Percentiles rank a stretch among this genome's conserved stretches.
Conservation (phyloP, 352 stramenopile genomes). For the Phytophthora citricola region DNA sequence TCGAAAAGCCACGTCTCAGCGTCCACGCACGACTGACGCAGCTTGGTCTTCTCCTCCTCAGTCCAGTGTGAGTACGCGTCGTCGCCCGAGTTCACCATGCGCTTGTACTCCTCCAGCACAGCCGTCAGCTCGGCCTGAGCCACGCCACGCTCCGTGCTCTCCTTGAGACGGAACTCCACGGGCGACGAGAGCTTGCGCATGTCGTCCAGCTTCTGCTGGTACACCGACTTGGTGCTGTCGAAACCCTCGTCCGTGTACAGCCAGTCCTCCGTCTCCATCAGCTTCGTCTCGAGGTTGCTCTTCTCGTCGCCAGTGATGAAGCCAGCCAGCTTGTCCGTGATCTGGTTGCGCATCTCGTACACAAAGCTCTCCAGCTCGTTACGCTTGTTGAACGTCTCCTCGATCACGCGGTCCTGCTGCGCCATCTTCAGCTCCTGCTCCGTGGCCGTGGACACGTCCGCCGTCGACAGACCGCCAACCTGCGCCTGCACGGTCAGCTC, state of each 20-base stretch:
- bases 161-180: conserved; percentile 93
- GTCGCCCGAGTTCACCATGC: conserved; percentile 94
- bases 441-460: conserved; percentile 69
- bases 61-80: conserved; percentile 96
- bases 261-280: conserved; percentile 97
- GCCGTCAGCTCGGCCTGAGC: conserved; percentile 92
- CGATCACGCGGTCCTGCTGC: conserved; percentile 95
- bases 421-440: conserved; percentile 96
- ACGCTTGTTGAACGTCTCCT: conserved; percentile 98
- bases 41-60: conserved; percentile 94
- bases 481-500: conserved; percentile 77
- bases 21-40: conserved; percentile 90
- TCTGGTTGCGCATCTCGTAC: conserved; percentile 99
- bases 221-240: conserved; percentile 97
- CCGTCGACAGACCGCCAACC: conserved; percentile 61
- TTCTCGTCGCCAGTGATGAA: conserved; percentile 94
- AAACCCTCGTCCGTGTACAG: conserved; percentile 99
- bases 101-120: conserved; percentile 95
- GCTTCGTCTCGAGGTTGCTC: conserved; percentile 83
- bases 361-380: conserved; percentile 99
- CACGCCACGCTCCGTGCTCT: conserved; percentile 90
- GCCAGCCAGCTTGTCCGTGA: conserved; percentile 81
- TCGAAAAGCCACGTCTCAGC: conserved; percentile 97
- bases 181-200: conserved; percentile 94
- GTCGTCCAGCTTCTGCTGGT: conserved; percentile 95